Evolutionary conservation across 208 protist genomes (phyloP).

Genomic region (Wallacemonas rigidus): DNA sequence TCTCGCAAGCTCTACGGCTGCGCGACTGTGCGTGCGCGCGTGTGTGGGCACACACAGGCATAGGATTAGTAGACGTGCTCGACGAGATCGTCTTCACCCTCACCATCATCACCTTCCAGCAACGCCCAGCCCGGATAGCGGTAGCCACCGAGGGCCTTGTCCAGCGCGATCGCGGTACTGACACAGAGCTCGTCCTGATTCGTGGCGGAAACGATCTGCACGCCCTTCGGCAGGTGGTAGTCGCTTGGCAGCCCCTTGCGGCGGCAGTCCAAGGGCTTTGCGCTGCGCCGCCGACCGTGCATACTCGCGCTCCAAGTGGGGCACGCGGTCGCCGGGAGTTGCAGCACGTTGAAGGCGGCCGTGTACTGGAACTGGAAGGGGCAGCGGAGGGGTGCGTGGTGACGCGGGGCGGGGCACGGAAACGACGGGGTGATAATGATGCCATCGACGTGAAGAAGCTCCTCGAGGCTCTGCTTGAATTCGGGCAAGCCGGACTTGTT

Average conservation of each 20-base stretch:
- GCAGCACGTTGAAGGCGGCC: conserved; percentile 85
- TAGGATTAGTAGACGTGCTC: conserved; percentile 5
- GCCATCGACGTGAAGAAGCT: conserved; percentile 64
- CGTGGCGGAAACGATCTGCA: conserved; percentile 73
- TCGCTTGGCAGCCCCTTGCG: conserved; percentile 35
- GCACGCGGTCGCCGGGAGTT: conserved; percentile 73
- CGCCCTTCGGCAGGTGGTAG: conserved; percentile 80
- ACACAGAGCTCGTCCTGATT: conserved; percentile 74
- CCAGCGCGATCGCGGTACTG: conserved; percentile 62
- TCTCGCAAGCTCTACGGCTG: too few species aligned
- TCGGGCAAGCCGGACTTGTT: conserved; percentile 24
- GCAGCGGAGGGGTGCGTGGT: conserved; percentile 69
- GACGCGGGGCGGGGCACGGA: conserved; percentile 62
- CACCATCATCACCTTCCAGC: conserved; percentile 49
- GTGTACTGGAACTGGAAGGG: conserved; percentile 89
- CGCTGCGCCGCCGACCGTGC: conserved; percentile 3
- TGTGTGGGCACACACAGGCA: too few species aligned
- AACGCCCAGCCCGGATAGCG: conserved; percentile 80
- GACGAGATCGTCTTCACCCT: conserved; percentile 9
- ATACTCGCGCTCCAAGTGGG: conserved; percentile 57
- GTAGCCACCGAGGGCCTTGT: conserved; percentile 71
- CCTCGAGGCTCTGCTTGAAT: conserved; percentile 72
- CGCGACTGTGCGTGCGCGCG: too few species aligned
- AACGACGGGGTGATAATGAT: conserved; percentile 79
- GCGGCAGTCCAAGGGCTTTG: conserved; percentile 13